Percentiles rank a stretch among this genome's conserved stretches.
These are phyloP conservation scores for Boletales sp. DNA, from an alignment of 768 basidiomycete genomes.

Conservation along the genomic window DNA sequence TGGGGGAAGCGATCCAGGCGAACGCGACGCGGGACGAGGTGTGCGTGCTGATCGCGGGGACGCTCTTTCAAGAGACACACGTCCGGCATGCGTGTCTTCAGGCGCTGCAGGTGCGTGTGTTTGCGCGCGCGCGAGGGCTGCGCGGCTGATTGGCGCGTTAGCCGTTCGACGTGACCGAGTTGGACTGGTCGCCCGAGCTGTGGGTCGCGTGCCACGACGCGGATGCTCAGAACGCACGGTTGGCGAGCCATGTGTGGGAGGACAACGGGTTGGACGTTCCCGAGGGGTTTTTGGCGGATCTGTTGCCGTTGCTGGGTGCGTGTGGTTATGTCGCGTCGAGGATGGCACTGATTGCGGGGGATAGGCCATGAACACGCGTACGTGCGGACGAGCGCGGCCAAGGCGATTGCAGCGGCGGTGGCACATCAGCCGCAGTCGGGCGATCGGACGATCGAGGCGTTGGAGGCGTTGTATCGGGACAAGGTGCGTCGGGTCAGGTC, in stretches of 20 bases:
- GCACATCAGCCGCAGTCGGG: conserved; percentile 64
- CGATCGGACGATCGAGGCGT: conserved; percentile 41
- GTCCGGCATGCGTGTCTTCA: conserved; percentile 89
- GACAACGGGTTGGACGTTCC: conserved; percentile 92
- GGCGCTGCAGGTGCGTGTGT: conserved; percentile 66
- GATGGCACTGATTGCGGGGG: neutral
- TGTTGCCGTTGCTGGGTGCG: conserved; percentile 69
- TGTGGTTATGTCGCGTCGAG: neutral
- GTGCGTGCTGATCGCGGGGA: conserved; percentile 63
- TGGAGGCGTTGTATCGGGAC: conserved; percentile 77
- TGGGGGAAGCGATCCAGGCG: conserved; percentile 74
- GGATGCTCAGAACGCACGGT: conserved; percentile 80
- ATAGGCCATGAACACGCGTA: conserved; percentile 77
- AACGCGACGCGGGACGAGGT: conserved; percentile 64
- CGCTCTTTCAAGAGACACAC: conserved; percentile 80
- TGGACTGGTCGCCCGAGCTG: conserved; percentile 88
- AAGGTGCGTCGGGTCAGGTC: conserved; percentile 45
- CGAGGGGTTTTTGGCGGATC: conserved; percentile 50
- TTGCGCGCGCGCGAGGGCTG: neutral
- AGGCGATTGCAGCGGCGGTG: conserved; percentile 73
- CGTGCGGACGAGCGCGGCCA: conserved; percentile 69
- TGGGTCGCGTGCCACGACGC: conserved; percentile 89
- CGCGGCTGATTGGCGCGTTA: conserved; percentile 26
- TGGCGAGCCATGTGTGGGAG: conserved; percentile 86
- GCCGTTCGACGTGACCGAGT: conserved; percentile 92